These are phyloP conservation scores for Suillus bovinus DNA, from an alignment of 768 basidiomycete species.

Conservation along the genomic window DNA sequence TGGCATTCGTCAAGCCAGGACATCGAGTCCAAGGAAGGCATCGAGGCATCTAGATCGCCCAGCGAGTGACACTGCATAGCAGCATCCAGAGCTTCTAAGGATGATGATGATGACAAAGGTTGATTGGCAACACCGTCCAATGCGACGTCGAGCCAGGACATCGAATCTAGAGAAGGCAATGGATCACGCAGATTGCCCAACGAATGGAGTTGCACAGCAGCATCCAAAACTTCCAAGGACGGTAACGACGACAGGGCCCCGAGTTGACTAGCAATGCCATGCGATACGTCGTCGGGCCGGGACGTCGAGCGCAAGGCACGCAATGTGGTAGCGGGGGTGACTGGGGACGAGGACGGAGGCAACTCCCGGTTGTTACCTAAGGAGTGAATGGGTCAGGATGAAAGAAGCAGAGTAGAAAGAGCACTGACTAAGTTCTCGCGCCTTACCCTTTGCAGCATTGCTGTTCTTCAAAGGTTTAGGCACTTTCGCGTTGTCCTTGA, in stretches of 20 bases:
- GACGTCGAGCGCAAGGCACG: background rate
- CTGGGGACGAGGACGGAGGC: background rate
- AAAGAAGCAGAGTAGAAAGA: background rate
- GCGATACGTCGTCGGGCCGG: background rate
- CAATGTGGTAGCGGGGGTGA: background rate
- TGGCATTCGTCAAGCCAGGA: constrained; percentile 1
- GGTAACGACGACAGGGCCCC: background rate
- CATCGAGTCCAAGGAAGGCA: background rate
- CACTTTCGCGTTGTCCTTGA: background rate
- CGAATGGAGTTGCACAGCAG: background rate
- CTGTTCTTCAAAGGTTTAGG: background rate
- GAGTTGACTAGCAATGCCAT: background rate
- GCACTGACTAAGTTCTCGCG: background rate
- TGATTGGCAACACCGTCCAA: background rate
- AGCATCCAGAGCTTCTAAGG: background rate
- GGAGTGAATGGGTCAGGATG: background rate
- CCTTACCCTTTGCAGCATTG: background rate
- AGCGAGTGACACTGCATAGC: background rate
- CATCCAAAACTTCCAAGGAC: constrained; percentile 1
- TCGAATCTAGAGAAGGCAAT: background rate
- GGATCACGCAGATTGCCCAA: background rate
- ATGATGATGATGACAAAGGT: background rate
- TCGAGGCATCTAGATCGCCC: background rate
- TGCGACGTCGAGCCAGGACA: background rate
- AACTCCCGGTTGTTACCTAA: constrained; percentile 3